Evolutionary conservation across 176 grass and related monocot species (phyloP).

Genomic region (Musa beccarii): DNA sequence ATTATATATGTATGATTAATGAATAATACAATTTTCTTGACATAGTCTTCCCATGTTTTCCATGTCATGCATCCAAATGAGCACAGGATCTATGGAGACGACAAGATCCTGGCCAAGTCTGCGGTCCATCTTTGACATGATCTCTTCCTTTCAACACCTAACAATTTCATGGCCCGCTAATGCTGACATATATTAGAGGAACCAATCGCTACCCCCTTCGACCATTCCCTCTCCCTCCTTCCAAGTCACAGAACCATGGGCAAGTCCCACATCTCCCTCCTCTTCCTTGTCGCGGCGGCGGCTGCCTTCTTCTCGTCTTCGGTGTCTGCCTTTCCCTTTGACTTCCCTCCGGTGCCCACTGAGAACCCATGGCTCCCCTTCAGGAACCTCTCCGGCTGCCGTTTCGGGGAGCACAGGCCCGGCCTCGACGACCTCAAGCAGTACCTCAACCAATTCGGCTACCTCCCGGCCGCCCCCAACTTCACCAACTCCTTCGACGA

Average conservation of each 20-base stretch:
- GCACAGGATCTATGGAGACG: too few relatives aligned
- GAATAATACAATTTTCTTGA: too few relatives aligned
- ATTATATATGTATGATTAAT: too few relatives aligned
- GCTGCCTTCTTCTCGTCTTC: background rate
- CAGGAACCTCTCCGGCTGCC: constrained; percentile 72
- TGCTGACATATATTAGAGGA: background rate
- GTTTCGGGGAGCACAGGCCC: constrained; percentile 41
- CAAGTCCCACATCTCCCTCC: background rate
- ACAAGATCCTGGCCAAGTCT: too few relatives aligned
- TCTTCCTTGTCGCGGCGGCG: background rate
- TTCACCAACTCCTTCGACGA: constrained; percentile 70
- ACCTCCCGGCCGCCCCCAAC: constrained; percentile 13
- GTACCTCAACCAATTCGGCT: constrained; percentile 64
- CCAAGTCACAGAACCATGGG: too few relatives aligned
- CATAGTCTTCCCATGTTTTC: too few relatives aligned
- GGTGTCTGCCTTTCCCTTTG: background rate
- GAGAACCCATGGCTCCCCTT: constrained; percentile 45
- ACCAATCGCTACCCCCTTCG: background rate
- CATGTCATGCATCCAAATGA: too few relatives aligned
- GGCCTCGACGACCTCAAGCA: constrained; percentile 56
- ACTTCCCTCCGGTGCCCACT: background rate
- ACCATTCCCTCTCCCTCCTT: background rate
- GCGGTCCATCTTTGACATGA: too few relatives aligned
- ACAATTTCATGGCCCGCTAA: background rate
- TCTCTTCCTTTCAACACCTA: background rate